Evolutionary conservation across 2,329 filamentous ascomycete genomes (phyloP).

Genomic region (Akanthomyces dipterigenus): DNA sequence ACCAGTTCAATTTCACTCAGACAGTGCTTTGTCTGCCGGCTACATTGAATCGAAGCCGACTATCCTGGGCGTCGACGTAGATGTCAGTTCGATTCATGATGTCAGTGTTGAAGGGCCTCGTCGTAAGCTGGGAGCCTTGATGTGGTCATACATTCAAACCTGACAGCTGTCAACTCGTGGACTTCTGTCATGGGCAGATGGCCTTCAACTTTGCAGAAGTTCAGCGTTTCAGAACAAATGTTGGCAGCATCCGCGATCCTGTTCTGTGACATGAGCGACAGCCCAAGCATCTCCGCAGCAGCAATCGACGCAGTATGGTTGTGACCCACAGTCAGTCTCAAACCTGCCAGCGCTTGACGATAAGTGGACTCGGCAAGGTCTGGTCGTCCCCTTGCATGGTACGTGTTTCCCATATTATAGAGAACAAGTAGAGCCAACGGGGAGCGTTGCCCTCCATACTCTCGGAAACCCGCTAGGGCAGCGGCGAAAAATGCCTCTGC

Average conservation of each 20-base stretch:
- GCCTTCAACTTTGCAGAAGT: slow-evolving; percentile 19
- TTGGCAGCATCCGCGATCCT: not conserved
- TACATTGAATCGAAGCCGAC: no score
- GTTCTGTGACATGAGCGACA: not conserved
- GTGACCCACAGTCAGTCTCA: not conserved
- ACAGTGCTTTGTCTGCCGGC: no score
- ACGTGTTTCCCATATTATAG: not conserved
- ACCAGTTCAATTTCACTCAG: no score
- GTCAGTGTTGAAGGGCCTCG: no score
- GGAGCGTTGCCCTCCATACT: not conserved
- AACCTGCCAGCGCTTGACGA: not conserved
- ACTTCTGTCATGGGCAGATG: no score
- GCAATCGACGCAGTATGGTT: not conserved
- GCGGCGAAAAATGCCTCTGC: not conserved
- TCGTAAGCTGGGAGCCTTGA: no score
- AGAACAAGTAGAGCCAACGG: not conserved
- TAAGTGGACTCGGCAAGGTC: not conserved
- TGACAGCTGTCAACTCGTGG: no score
- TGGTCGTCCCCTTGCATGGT: not conserved
- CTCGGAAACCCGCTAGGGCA: not conserved
- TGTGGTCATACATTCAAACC: no score
- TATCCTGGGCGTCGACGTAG: no score
- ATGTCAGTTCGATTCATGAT: no score
- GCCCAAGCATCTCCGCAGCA: not conserved
- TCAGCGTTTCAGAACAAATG: not conserved